Percentiles rank a stretch among this genome's conserved stretches.
Conservation (phyloP, 345 rosid species). For the Moricandia arvensis region DNA sequence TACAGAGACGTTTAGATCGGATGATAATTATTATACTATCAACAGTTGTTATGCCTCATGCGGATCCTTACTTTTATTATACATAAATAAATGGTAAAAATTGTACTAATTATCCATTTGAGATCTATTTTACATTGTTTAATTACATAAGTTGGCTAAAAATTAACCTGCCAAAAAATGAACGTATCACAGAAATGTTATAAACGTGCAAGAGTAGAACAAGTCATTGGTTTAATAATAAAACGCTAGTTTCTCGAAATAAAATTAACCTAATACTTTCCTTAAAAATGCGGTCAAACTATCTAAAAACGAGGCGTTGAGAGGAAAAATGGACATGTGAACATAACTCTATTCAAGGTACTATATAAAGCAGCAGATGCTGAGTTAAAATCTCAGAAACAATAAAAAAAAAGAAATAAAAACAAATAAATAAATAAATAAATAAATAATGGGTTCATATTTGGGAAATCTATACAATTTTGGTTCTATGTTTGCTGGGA, state of each 20-base stretch:
- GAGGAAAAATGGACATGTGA: background rate
- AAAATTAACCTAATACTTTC: background rate
- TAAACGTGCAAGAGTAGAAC: background rate
- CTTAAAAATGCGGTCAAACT: background rate
- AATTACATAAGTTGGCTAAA: background rate
- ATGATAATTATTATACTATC: too few species aligned
- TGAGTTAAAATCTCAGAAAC: background rate
- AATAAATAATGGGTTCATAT: constrained; percentile 10
- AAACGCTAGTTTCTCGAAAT: background rate
- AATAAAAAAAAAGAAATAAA: background rate
- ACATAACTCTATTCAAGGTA: background rate
- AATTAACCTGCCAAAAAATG: background rate
- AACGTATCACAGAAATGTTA: background rate
- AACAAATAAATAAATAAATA: background rate
- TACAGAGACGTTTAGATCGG: too few species aligned
- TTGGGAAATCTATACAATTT: constrained; percentile 21
- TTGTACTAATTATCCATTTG: too few species aligned
- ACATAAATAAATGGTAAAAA: too few species aligned
- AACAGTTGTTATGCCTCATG: too few species aligned
- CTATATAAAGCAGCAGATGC: constrained; percentile 10
- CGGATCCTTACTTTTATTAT: too few species aligned
- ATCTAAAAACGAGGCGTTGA: constrained; percentile 5
- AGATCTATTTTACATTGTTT: too few species aligned
- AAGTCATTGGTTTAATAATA: background rate
- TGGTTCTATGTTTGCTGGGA: constrained; percentile 20